Percentiles rank a stretch among this genome's conserved stretches.
Conservation (phyloP, 2,329 filamentous ascomycete species). For the Penicillium brevicompactum region DNA sequence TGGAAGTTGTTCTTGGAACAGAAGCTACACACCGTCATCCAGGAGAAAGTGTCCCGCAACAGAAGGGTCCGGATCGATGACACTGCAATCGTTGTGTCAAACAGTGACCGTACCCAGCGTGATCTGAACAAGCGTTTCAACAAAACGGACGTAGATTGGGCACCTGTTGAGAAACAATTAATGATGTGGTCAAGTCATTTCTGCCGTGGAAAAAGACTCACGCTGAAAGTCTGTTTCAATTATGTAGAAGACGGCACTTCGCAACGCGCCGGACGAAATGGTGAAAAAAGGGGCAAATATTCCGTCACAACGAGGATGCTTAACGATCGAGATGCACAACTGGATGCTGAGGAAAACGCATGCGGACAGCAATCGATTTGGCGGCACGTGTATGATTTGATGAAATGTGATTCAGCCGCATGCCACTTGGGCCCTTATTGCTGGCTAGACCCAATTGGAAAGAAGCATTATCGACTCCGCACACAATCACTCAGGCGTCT, state of each 20-base stretch:
- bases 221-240: conserved; percentile 32
- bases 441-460: conserved; percentile 9
- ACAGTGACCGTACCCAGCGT: conserved; percentile 29
- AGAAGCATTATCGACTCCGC: conserved; percentile 15
- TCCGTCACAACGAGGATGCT: conserved; percentile 7
- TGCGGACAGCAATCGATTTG: not conserved
- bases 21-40: conserved; percentile 14
- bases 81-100: conserved; percentile 22
- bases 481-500: conserved; percentile 11
- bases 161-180: conserved; percentile 33
- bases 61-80: conserved; percentile 8
- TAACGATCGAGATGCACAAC: not conserved
- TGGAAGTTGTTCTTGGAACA: conserved; percentile 13
- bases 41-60: conserved; percentile 4
- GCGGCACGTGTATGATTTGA: conserved; percentile 7
- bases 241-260: conserved; percentile 19
- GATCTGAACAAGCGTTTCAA: conserved; percentile 34
- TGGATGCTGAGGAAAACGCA: not conserved
- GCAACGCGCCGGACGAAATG: conserved; percentile 1
- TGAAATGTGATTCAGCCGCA: conserved; percentile 3
- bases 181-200: conserved; percentile 27
- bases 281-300: conserved; percentile 4
- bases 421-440: conserved; percentile 6
- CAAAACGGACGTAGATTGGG: conserved; percentile 30
- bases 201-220: conserved; percentile 32